Base-by-base conservation (phyloP, 2,329 filamentous ascomycete genomes). In the Cadophora sp. region DNA sequence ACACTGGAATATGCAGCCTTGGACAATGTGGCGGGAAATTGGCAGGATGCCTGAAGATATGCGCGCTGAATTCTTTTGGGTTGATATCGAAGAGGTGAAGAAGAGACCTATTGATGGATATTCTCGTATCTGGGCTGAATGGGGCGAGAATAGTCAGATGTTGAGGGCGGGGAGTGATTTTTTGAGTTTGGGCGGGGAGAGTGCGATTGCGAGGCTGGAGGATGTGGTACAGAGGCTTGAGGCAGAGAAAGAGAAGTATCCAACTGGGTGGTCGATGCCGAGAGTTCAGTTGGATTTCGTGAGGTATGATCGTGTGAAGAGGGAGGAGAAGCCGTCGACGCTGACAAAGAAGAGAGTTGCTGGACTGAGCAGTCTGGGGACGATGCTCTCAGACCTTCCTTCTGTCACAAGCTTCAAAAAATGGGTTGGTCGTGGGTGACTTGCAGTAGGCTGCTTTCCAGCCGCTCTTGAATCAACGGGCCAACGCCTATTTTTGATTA, bases 11-110 rank as follows among this genome's bases (percentile, higher is more conserved):
- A 37, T 59, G 31, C 55, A 14, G 6, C 31, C 31, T 9, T 59
- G 55, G 55, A 22, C 55, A 6, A 22, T 37, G 34, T 59, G 55
- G 55, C 29, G n/a, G 4, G 55, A 40, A 24, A 16, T 40, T 8
- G 31, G 31, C 2, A 6, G 12, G 1, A 19, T 19, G 19, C 34
- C 55, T 26, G n/a, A 19, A 1, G 26, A 59, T 26, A 24, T 59
- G 34, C 29, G 55, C 3, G 31, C 55, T 14, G 55, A 59, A 6
- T 59, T 59, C 31, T 24, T 29, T 2, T 59, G 55, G 55, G 55
- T 59, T 24, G 55, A 59, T 40, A 59, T 59, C 31, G 55, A 59
- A 7, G 55, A 59, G 9, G 55, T 59, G 22, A 59, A 26, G 22
- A 59, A 40, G 22, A 22, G 55, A n/a, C 55, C 55, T 3, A 9